phyloP scores from a whole-genome alignment of 768 basidiomycete species.

The Hericium alpestre region DNA sequence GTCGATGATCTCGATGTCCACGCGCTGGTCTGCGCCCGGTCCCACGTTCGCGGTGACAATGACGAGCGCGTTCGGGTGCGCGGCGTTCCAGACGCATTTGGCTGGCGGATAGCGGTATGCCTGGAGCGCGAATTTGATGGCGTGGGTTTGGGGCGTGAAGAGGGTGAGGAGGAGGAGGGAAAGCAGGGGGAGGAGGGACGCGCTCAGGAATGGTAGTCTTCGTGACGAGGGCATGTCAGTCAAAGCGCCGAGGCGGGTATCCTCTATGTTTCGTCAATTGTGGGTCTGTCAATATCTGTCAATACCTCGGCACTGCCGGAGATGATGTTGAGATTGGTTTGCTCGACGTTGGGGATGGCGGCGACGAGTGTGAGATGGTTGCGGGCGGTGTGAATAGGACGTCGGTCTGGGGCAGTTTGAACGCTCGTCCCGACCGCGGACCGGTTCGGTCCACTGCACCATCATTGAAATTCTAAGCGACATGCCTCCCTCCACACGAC shows the following conservation, averaged over 20 bases:
- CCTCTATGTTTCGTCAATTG: neutral
- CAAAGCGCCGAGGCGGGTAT: neutral
- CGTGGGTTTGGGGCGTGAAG: slow-evolving; percentile 25
- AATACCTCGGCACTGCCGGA: neutral
- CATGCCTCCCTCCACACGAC: neutral
- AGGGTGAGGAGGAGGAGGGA: slow-evolving; percentile 16
- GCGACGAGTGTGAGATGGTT: neutral
- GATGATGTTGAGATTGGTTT: neutral
- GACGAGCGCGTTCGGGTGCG: slow-evolving; percentile 76
- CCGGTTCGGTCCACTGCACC: neutral
- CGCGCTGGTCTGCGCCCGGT: slow-evolving; percentile 61
- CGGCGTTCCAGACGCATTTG: slow-evolving; percentile 96
- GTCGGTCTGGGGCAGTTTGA: neutral
- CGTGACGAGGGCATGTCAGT: slow-evolving; percentile 5
- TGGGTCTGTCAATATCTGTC: neutral
- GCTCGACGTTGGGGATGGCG: neutral
- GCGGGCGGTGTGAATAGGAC: neutral
- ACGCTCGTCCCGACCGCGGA: neutral
- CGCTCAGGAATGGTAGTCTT: neutral
- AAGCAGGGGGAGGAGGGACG: neutral
- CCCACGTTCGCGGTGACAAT: slow-evolving; percentile 94
- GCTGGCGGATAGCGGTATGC: slow-evolving; percentile 61
- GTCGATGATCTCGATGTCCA: slow-evolving; percentile 93
- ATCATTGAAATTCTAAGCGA: too few species aligned
- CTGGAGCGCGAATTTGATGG: slow-evolving; percentile 79